Evolutionary conservation across 495 filamentous ascomycete genomes (phyloP).

Genomic region (Podospora didyma): DNA sequence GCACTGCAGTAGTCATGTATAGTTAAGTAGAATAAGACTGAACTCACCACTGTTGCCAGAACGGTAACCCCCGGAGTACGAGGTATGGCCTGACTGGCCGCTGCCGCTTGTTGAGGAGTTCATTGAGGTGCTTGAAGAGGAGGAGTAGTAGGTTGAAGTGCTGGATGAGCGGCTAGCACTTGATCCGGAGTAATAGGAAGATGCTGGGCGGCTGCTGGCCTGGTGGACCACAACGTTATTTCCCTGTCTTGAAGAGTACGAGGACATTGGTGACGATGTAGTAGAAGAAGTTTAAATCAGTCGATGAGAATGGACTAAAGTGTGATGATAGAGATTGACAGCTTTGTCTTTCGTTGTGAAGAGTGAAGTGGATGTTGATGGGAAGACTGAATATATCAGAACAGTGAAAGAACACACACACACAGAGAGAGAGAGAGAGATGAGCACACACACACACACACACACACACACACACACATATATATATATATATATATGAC

Average conservation of each 20-base stretch:
- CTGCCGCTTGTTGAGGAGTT: slow-evolving; percentile 7
- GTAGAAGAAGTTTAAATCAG: neutral
- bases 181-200: slow-evolving; percentile 4
- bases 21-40: too few relatives aligned
- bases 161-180: slow-evolving; percentile 6
- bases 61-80: slow-evolving; percentile 5
- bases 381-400: neutral
- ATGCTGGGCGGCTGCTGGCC: neutral
- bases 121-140: slow-evolving; percentile 7
- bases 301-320: neutral
- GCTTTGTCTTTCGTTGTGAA: neutral
- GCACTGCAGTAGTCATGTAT: neutral
- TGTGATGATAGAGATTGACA: neutral
- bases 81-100: neutral
- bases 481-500: neutral
- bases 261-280: slow-evolving; percentile 14
- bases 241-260: slow-evolving; percentile 4
- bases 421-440: neutral
- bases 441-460: too few relatives aligned
- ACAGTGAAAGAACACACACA: neutral
- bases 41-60: slow-evolving; percentile 10
- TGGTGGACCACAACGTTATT: slow-evolving; percentile 11
- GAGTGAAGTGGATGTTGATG: neutral
- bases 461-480: neutral
- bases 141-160: slow-evolving; percentile 6